Evolutionary conservation across 2,329 filamentous ascomycete genomes (phyloP), one percentile per base, ranked within the genome.

Genomic region (Aureobasidium sp.): DNA sequence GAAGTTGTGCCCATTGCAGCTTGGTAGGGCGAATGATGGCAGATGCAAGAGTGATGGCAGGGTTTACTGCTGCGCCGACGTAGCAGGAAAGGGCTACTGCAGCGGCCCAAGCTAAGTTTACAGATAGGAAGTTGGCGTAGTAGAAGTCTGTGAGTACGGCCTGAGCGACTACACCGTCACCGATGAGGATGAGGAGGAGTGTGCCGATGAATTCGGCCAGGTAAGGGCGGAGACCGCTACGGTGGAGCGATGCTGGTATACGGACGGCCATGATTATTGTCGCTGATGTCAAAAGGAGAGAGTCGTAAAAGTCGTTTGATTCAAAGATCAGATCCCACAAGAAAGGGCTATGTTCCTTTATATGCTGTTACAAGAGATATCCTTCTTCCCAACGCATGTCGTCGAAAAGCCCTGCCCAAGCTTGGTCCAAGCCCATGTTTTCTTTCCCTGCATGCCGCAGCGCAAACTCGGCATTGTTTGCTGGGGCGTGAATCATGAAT

Each of bases 91-190:
- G 51, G 1, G 51, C 51, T 0, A 62, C 60, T n/a, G 60, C 60
- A 27, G 51, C 24, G 5, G 50, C 60, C 60, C 60, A 62, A 27
- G 51, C 51, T 1, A 62, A 13, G 43, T 62, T 62, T 17, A 62
- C 50, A 10, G 50, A 56, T 1, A 62, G 12, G 41, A 39, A 62
- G 15, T 37, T 41, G 24, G 39, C 60, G 52, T 62, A 56, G 43
- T 29, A 27, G 34, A 48, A 57, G 34, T 62, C 52, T 17, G 60
- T 39, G 34, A 62, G 60, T 5, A 62, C 15, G 5, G 32, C 32
- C 36, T 62, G 60, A 2, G 60, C 60, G 10, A 62, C 51, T 13
- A 62, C 60, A 9, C 51, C 51, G 34, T 62, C 60, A 27, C 60
- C 60, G 44, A 62, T 56, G 32, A 62, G 60, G 26, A 62, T 46